Conservation (phyloP, 306 rosid species). For the Rosa multiflora region DNA sequence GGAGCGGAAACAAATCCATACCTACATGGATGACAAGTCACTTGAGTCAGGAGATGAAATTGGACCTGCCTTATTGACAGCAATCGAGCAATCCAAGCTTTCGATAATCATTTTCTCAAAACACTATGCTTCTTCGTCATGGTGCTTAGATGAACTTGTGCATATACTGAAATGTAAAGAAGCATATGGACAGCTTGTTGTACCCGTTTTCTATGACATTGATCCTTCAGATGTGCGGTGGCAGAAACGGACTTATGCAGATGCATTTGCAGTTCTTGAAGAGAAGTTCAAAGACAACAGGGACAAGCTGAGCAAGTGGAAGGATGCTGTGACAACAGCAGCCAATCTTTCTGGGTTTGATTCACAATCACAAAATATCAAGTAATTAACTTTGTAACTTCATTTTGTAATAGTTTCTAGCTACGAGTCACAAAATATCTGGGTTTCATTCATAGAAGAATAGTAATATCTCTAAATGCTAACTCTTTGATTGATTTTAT, state of each 20-base stretch:
- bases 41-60: not conserved
- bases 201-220: not conserved
- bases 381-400: not conserved
- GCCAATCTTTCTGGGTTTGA: not conserved
- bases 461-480: not conserved
- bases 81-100: not conserved
- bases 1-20: not conserved
- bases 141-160: slow-evolving; percentile 1
- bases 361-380: not conserved
- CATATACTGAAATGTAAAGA: not conserved
- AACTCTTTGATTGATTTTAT: not conserved
- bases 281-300: not conserved
- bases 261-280: not conserved
- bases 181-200: not conserved
- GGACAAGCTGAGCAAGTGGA: not conserved
- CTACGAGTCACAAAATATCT: too few relatives aligned
- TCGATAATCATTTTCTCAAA: not conserved
- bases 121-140: not conserved
- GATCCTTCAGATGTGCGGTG: not conserved
- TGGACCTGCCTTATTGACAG: not conserved
- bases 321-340: not conserved
- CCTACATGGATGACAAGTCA: not conserved
- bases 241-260: not conserved
- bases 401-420: not conserved
- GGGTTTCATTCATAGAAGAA: too few relatives aligned